These are phyloP conservation scores for Fusarium papillatum DNA, from an alignment of 2,329 filamentous ascomycete species.

Conservation along the genomic window DNA sequence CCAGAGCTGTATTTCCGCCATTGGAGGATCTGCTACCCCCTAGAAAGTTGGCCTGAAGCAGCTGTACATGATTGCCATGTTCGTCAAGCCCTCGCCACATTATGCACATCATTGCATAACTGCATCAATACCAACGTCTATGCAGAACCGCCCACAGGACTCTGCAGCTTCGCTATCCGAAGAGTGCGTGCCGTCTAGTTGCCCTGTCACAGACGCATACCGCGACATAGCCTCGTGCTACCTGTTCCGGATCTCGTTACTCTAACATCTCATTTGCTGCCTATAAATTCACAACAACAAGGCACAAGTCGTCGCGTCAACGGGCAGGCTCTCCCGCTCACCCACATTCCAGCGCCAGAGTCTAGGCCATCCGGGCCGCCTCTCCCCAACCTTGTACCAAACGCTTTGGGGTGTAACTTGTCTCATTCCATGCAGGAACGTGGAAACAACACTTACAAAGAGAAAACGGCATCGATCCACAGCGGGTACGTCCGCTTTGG, in stretches of 20 bases:
- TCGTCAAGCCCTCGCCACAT: background rate
- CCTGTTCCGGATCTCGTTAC: background rate
- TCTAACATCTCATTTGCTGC: background rate
- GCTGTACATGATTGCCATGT: background rate
- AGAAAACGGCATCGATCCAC: constrained; percentile 19
- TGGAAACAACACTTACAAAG: background rate
- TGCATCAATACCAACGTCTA: background rate
- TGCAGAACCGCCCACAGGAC: background rate
- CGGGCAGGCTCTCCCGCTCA: background rate
- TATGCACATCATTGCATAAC: background rate
- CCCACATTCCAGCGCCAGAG: constrained; percentile 25
- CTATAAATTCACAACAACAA: background rate
- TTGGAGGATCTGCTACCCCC: background rate
- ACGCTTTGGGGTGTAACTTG: constrained; percentile 9
- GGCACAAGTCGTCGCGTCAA: constrained; percentile 3
- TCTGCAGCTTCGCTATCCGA: constrained; percentile 6
- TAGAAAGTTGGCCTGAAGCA: background rate
- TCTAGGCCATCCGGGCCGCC: background rate
- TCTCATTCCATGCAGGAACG: constrained; percentile 28
- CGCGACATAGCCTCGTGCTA: background rate
- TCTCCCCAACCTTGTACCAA: background rate
- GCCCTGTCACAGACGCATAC: background rate
- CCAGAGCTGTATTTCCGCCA: too few species aligned
- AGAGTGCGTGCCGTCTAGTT: background rate
- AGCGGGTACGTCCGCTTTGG: constrained; percentile 11